Evolutionary conservation across 2,329 filamentous ascomycete species (phyloP).

Genomic region (Phialocephala subalpina): DNA sequence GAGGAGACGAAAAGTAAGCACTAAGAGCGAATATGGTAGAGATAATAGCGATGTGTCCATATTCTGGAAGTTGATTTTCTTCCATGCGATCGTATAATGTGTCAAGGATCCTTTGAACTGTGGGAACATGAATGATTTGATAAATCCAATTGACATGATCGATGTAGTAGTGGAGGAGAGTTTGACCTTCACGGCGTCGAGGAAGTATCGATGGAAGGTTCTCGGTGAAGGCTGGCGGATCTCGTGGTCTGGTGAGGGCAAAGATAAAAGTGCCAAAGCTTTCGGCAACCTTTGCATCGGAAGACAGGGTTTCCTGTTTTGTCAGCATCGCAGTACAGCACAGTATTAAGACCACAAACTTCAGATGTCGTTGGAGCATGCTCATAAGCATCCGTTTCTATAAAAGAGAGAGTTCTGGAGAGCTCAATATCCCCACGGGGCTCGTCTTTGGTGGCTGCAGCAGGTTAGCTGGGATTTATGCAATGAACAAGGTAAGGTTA

Average conservation of each 20-base stretch:
- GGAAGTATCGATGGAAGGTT: constrained; percentile 28
- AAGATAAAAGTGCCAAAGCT: constrained; percentile 30
- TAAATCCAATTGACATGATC: constrained; percentile 35
- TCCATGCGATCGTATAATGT: constrained; percentile 30
- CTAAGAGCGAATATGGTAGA: constrained; percentile 32
- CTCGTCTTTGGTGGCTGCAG: constrained; percentile 4
- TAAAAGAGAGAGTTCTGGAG: constrained; percentile 26
- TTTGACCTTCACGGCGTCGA: constrained; percentile 21
- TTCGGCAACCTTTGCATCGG: constrained; percentile 21
- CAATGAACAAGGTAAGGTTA: background rate
- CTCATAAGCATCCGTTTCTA: constrained; percentile 34
- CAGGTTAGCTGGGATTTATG: background rate
- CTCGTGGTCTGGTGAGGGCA: constrained; percentile 17
- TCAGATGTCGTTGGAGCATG: constrained; percentile 19
- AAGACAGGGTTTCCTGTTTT: constrained; percentile 6
- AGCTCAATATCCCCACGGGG: constrained; percentile 21
- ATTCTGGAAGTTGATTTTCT: constrained; percentile 22
- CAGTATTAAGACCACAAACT: constrained; percentile 8
- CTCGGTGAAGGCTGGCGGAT: constrained; percentile 15
- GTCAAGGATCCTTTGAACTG: constrained; percentile 25
- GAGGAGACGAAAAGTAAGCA: constrained; percentile 30
- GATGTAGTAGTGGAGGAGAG: constrained; percentile 32
- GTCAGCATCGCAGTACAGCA: background rate
- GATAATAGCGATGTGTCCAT: constrained; percentile 30
- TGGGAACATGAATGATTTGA: constrained; percentile 36